phyloP scores from a whole-genome alignment of 2,329 filamentous ascomycete species.

The Sporothrix pseudoabietina region DNA sequence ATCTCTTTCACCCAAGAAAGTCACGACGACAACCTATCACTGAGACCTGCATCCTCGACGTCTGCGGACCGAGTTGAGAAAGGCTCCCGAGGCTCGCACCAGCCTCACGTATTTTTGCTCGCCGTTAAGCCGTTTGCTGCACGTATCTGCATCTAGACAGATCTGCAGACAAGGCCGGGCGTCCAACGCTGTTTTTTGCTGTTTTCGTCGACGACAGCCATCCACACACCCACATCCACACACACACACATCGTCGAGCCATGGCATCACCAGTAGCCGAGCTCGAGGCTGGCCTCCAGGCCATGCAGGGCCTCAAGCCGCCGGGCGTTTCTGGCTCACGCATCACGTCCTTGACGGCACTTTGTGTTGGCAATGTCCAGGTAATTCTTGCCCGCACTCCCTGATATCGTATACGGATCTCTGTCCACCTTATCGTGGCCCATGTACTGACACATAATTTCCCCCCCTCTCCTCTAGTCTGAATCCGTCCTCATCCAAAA shows the following conservation, averaged over 20 bases:
- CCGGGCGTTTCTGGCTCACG: constrained; percentile 93
- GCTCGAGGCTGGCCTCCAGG: constrained; percentile 85
- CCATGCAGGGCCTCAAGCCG: constrained; percentile 86
- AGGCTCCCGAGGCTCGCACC: not conserved
- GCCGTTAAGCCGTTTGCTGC: constrained; percentile 17
- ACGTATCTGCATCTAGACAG: not conserved
- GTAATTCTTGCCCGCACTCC: constrained; percentile 52
- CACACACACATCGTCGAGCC: constrained; percentile 3
- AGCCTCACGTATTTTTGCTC: constrained; percentile 13
- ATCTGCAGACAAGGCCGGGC: constrained; percentile 16
- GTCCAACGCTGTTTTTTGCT: not conserved
- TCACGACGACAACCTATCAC: too few species aligned
- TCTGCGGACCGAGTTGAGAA: constrained; percentile 19
- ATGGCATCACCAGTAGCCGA: constrained; percentile 88
- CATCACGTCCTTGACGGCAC: constrained; percentile 80
- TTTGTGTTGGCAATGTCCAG: constrained; percentile 89
- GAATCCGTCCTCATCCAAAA: constrained; percentile 95
- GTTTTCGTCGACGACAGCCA: not conserved
- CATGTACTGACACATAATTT: not conserved
- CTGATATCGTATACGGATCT: not conserved
- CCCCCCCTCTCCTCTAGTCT: constrained; percentile 59
- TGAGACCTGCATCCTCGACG: constrained; percentile 13
- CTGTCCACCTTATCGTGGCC: too few species aligned
- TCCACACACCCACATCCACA: not conserved
- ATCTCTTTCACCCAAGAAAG: not conserved